Conservation (phyloP, 306 rosid genomes). For the Inga leiocalycina region DNA sequence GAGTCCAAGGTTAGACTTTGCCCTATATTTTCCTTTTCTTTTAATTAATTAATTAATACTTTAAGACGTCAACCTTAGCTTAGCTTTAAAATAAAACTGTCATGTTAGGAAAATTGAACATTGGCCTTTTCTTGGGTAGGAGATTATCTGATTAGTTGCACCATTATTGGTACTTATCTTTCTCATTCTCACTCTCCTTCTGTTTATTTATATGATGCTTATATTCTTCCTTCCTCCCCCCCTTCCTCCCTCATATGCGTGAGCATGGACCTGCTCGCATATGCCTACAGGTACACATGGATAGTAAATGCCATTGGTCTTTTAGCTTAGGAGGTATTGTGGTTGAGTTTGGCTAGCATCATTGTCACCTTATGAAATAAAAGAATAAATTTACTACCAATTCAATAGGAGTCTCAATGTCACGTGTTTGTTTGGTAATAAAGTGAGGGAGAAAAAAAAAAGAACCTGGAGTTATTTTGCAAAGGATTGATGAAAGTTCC, state of each 20-base stretch:
- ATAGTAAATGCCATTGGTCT: background rate
- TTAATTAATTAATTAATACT: background rate
- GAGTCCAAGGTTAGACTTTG: conserved; percentile 58
- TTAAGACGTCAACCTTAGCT: conserved; percentile 12
- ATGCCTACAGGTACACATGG: conserved; percentile 4
- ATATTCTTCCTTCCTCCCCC: background rate
- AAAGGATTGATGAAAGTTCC: conserved; percentile 26
- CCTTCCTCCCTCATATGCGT: background rate
- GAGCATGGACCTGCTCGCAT: too few species aligned
- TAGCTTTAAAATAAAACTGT: conserved; percentile 6
- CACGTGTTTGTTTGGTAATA: background rate
- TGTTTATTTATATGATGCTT: background rate
- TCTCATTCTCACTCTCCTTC: background rate
- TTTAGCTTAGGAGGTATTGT: background rate
- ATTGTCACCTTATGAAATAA: background rate
- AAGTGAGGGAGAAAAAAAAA: conserved; percentile 11
- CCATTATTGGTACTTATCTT: conserved; percentile 3
- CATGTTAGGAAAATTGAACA: conserved; percentile 7
- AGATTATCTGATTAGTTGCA: background rate
- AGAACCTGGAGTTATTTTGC: background rate
- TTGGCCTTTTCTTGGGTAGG: conserved; percentile 28
- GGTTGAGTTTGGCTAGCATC: background rate
- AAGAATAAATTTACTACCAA: background rate
- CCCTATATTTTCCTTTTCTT: background rate
- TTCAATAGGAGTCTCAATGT: background rate